Base-by-base conservation (phyloP, 306 rosid species). In the Cicer chorassanicum region DNA sequence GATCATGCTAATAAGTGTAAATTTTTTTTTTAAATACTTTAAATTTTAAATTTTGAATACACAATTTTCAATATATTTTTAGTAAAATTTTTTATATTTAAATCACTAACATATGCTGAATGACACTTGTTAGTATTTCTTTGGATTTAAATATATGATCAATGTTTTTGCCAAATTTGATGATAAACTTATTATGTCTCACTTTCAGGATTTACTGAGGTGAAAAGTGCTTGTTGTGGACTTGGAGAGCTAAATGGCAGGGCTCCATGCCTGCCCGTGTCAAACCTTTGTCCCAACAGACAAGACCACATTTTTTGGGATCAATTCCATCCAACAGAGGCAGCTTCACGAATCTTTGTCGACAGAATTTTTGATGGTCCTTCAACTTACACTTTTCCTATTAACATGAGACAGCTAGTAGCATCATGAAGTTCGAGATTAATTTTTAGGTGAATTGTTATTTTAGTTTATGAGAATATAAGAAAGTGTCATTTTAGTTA, bases 221-320 rank as follows among this genome's bases (percentile, higher is more conserved):
- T 82, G 5, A 80, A 70, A 83, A 80, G 78, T 9, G 90, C 97
- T 65, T 90, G 97, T 63, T 92, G 96, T 75, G 93, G 97, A 50
- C 69, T 82, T 0, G 92, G 96, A 5, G 74, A 84, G 67, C 75
- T 88, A 57, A 87, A 80, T 11, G 92, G 89, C 53, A 38, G 41
- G 21, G 71, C 51, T 72, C 82, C 86, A 42, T 88, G 97, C 77
- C 9, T 86, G 61, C 91, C 93, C 1, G 40, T 88, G 67, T 70
- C 92, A 12, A 21, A 44, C 11, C 85, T 78, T 51, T 92, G 93
- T 80, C 56, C 89, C 53, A 87, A 87, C 45, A 90, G 92, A 81
- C 68, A 73, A n/a, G 80, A 78, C 61, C 88, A 87, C 54, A 9
- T 92, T 9, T 92, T 92, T 78, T 90, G 92, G 90, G 96, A 90